Conservation (phyloP, 2,329 filamentous ascomycete species). For the Alternaria burnsii region DNA sequence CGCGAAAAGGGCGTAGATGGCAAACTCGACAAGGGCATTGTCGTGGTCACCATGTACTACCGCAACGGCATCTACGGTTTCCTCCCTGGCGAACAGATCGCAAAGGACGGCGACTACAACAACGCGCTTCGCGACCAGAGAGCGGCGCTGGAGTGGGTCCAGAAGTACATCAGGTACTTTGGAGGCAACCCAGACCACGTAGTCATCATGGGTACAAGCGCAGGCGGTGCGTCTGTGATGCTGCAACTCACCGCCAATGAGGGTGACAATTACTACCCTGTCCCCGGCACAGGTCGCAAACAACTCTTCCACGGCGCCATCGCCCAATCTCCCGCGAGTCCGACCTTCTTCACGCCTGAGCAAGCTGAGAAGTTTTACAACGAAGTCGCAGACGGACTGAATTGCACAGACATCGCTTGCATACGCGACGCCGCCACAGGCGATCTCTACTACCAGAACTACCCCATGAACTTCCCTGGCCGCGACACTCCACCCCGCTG, state of each 20-base stretch:
- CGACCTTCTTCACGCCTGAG: constrained; percentile 42
- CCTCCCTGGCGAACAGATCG: constrained; percentile 53
- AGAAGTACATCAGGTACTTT: constrained; percentile 55
- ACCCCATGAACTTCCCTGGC: constrained; percentile 44
- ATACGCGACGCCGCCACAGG: constrained; percentile 37
- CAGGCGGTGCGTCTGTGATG: constrained; percentile 43
- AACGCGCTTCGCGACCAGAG: constrained; percentile 51
- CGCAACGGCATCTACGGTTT: constrained; percentile 56
- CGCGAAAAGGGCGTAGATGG: constrained; percentile 35
- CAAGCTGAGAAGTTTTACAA: constrained; percentile 46
- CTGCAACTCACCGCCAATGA: constrained; percentile 43
- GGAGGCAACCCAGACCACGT: constrained; percentile 58
- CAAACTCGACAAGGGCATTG: constrained; percentile 44
- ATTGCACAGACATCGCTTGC: constrained; percentile 43
- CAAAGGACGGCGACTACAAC: constrained; percentile 47
- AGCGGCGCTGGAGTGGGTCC: constrained; percentile 53
- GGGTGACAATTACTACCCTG: constrained; percentile 37
- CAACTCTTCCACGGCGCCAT: constrained; percentile 45
- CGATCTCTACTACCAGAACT: constrained; percentile 46
- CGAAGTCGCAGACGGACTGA: constrained; percentile 41
- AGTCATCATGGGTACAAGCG: constrained; percentile 55
- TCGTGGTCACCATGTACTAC: constrained; percentile 47
- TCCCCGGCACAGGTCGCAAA: constrained; percentile 39
- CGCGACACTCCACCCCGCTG: constrained; percentile 44
- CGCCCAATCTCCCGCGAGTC: constrained; percentile 42